Conservation (phyloP, 371 early-diverging fungal species). For the Syncephalastrum racemosum region DNA sequence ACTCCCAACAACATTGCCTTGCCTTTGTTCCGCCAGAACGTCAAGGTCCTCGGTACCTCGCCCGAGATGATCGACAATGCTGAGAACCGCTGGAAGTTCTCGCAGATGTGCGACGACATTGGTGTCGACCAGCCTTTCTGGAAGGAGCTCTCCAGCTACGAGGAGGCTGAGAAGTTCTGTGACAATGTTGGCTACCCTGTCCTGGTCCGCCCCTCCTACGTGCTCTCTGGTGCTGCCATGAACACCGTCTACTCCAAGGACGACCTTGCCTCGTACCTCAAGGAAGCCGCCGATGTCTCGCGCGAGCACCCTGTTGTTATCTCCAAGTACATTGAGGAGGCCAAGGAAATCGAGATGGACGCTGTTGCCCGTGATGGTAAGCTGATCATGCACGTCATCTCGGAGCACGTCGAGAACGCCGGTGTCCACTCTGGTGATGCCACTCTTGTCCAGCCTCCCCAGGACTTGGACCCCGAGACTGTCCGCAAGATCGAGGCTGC, state of each 20-base stretch:
- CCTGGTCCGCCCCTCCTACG: conserved; percentile 92
- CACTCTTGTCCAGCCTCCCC: conserved; percentile 86
- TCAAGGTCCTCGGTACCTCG: conserved; percentile 87
- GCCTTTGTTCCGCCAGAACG: conserved; percentile 62
- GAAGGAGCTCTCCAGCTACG: conserved; percentile 84
- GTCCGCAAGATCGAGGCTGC: conserved; percentile 79
- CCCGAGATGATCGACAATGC: conserved; percentile 90
- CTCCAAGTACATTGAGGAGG: conserved; percentile 88
- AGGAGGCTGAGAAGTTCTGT: conserved; percentile 80
- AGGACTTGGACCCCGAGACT: conserved; percentile 65
- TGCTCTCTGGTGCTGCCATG: conserved; percentile 96
- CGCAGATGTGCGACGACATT: conserved; percentile 81
- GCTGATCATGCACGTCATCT: conserved; percentile 82
- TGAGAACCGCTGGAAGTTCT: conserved; percentile 94
- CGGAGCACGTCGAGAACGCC: conserved; percentile 94
- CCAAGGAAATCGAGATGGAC: conserved; percentile 95
- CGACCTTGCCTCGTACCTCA: conserved; percentile 70
- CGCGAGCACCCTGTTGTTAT: conserved; percentile 93
- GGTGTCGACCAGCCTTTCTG: conserved; percentile 94
- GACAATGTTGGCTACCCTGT: conserved; percentile 90
- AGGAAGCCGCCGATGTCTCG: conserved; percentile 84
- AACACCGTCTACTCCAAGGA: conserved; percentile 82
- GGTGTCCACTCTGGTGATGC: conserved; percentile 98
- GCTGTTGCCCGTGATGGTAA: conserved; percentile 85
- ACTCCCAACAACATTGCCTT: conserved; percentile 94